phyloP scores from a whole-genome alignment of 2,329 filamentous ascomycete genomes.

The Fusarium oxysporum region DNA sequence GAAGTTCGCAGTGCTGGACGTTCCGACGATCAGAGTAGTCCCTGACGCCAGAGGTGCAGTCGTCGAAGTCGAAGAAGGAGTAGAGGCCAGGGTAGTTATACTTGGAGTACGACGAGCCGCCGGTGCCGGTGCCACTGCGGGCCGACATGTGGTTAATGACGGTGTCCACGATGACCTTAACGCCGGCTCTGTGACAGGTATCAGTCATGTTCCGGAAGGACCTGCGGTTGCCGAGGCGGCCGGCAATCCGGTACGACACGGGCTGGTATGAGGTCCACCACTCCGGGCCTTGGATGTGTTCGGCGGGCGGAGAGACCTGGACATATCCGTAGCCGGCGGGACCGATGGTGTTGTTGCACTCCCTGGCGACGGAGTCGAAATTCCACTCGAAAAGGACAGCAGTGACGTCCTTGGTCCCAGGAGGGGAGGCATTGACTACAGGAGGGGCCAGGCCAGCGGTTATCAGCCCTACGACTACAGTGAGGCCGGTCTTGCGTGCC shows the following conservation, averaged over 20 bases:
- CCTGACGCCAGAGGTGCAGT: neutral
- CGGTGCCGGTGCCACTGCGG: neutral
- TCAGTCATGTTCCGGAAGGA: neutral
- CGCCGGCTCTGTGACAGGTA: neutral
- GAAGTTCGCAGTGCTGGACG: neutral
- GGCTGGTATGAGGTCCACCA: neutral
- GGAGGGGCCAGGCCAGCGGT: neutral
- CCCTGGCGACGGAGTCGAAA: neutral
- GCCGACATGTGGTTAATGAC: neutral
- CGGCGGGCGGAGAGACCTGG: neutral
- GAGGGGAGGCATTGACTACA: neutral
- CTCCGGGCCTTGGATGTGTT: neutral
- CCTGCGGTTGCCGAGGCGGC: neutral
- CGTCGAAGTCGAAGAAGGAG: neutral
- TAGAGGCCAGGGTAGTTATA: neutral
- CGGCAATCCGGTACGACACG: neutral
- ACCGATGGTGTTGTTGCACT: neutral
- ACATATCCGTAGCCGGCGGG: neutral
- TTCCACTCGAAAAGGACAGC: neutral
- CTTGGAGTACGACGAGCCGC: neutral
- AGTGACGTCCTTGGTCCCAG: neutral
- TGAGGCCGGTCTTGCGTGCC: neutral
- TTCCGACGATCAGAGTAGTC: neutral
- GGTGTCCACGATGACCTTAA: neutral
- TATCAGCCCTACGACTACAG: neutral